Base-by-base conservation (phyloP, 495 filamentous ascomycete species). In the Neurospora tetraspora region DNA sequence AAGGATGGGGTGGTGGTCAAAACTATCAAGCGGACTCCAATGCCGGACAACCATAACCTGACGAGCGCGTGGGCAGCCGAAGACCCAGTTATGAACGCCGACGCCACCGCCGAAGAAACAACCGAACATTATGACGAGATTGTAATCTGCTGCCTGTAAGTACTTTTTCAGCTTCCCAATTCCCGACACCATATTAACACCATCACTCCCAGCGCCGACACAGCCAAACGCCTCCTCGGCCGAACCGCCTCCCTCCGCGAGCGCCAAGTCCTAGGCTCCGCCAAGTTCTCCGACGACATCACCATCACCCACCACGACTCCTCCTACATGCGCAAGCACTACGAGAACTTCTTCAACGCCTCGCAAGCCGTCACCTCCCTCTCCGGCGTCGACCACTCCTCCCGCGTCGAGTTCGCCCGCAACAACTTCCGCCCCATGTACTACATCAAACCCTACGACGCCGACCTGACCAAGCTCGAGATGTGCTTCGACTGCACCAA, bases 401-500 rank as follows among this genome's bases (percentile, higher is more conserved):
- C 76, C 7, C 80, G 81, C 40, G 76, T 81, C 23, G 65, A 77
- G 4, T 74, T 71, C 39, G 80, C 81, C 39, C 69, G 68, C 76
- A 39, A 27, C 45, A 45, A 53, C 27, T 95, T 91, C 79, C 84
- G 87, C 20, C 91, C 93, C 18, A 96, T 96, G 93, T 96, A 96
- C 81, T 91, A 88, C 80, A 94, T 89, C 73, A 91, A 93, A 70
- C 87, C 85, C 16, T 93, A 93, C 77, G 76, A 81, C 11, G 75
- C 86, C 14, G 90, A 91, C 74, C 86, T 85, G 12, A 83, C 84
- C 14, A 92, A 92, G 74, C 90, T 96, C 10, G 93, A 96, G 76
- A 94, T 96, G 92, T 91, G 88, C 74, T 96, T 95, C 80, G 92
- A 95, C 79, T 93, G 91, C 81, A 91, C 89, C 20, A 91, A 93